Evolutionary conservation across 169 alveolate species (phyloP), one percentile per base, ranked within the genome.

Genomic region (Cryptosporidium ryanae): DNA sequence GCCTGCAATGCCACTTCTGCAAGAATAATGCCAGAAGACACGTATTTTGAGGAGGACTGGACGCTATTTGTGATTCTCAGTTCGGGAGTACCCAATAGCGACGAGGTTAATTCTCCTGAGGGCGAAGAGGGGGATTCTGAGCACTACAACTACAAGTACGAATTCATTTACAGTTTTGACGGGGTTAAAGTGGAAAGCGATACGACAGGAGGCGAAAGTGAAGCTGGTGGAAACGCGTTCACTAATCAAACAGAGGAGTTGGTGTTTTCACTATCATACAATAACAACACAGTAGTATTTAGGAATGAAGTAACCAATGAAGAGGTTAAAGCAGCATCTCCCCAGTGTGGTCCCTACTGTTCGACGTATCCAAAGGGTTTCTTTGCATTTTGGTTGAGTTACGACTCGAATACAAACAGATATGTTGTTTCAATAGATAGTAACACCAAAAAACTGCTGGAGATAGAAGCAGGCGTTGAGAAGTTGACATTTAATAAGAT

Each of bases 281-380:
- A 31, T 23, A 68, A 68, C 18, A 38, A 54, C 1, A 68, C 83
- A 0, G 50, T 68, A 6, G 31, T 31, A 23, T 68, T 68, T 27
- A 68, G 18, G 54, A 68, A 68, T 38, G 83, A 68, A 34, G 52
- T 50, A 54, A 52, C 83, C 5, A n/a, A n/a, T 27, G 43, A 34
- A 2, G 66, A 68, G 23, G 18, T 15, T 1, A 25, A 50, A 49
- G 83, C 1, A 52, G 83, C 23, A 0, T 49, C 83, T 1, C 83
- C 83, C 3, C 83, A 68, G 29, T 68, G 83, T 68, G 83, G 83
- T 29, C 83, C 83, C 0, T 68, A 68, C 31, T 68, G 83, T 8
- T 68, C 83, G 0, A 68, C 83, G 5, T 68, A 68, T 52, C 83
- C 83, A 52, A 54, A 54, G 5, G 83, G 83, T 17, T 68, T 29